Evolutionary conservation across 768 basidiomycete species (phyloP), one percentile per base, ranked within the genome.

Genomic region (Thelephora ganbajun): DNA sequence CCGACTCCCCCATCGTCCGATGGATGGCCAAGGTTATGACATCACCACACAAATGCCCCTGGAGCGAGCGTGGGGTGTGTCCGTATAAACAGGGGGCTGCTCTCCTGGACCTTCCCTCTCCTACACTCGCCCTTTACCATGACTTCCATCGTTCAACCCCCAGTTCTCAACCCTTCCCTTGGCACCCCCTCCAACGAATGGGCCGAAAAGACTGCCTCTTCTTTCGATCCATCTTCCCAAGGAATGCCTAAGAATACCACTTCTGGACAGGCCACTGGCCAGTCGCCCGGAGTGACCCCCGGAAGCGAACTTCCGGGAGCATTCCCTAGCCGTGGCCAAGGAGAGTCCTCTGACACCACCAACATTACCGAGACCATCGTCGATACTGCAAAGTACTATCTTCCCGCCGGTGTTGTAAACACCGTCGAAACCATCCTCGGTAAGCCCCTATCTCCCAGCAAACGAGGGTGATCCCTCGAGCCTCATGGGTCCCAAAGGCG

Each of bases 401-500:
- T 59, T 3, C 57, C 60, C 5, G 43, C 50, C 44, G 45, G 50
- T 26, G 54, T 60, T 23, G 47, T 52, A 2, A 58, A 59, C 47
- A 54, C 53, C 18, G 51, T 60, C 14, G 48, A 54, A 1, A 49
- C 51, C 1, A 58, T 56, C 20, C 49, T 60, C 0, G 54, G 61
- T 60, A 33, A 46, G 59, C 56, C 37, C 11, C 22, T 11, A 42
- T 5, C 14, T 22, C 12, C 51, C 49, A 44, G 33, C 35, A 7
- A 50, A 33, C 4, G 1, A 19, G 11, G 2, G 26, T 16, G 1
- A 14, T 18, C 11, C 6, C 39, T 34, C 19, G n/a, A 2, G 23
- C 35, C 11, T 19, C 23, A 49, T 36, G 19, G 14, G 16, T n/a
- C 33, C 33, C 19, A 30, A 4, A 30, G 26, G 26, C 47, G 47